Evolutionary conservation across 108 stramenopile genomes (phyloP), one percentile per base, ranked within the genome.

Genomic region (Asterionellopsis glacialis): DNA sequence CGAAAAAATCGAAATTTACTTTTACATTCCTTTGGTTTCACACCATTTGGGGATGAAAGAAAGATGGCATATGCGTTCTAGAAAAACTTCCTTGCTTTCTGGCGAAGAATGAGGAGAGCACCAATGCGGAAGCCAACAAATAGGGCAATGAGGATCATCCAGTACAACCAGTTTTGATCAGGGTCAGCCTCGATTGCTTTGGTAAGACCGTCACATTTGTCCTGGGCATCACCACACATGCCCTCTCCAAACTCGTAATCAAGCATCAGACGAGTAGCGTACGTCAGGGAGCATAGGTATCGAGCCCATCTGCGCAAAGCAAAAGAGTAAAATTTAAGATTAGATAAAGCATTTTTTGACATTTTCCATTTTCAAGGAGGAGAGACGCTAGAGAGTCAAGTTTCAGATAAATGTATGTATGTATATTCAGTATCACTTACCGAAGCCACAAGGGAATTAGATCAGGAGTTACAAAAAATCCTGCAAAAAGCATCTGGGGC

Each of bases 401-500:
- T 41, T 22, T n/a, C 33, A 33, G 5, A 33, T 7, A 2, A 33
- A 2, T 4, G 6, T 43, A 42, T 16, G 57, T 33, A n/a, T 10
- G 9, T 12, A 58, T 16, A 12, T 18, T 4, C 51, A 63, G 9
- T 33, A 7, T 7, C 33, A 33, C 33, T 33, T 33, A 33, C 33
- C 77, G 57, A 16, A 85, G 44, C 77, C 77, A 85, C 9, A 43
- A 43, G 38, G 76, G 69, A 47, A 83, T 82, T 22, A 81, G 57
- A 19, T 64, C 69, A 0, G 68, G 69, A 0, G 57, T 41, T 11
- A 90, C 80, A 60, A 81, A 90, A 65, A 90, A 80, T 9, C 88
- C 88, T 26, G 75, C 67, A 55, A 91, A 83, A 41, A 91, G 75
- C 54, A 87, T 82, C 63, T 91, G 89, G 9, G 89, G 89, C 51